Base-by-base conservation (phyloP, 2,329 filamentous ascomycete species). In the Sarocladium brachiariae region DNA sequence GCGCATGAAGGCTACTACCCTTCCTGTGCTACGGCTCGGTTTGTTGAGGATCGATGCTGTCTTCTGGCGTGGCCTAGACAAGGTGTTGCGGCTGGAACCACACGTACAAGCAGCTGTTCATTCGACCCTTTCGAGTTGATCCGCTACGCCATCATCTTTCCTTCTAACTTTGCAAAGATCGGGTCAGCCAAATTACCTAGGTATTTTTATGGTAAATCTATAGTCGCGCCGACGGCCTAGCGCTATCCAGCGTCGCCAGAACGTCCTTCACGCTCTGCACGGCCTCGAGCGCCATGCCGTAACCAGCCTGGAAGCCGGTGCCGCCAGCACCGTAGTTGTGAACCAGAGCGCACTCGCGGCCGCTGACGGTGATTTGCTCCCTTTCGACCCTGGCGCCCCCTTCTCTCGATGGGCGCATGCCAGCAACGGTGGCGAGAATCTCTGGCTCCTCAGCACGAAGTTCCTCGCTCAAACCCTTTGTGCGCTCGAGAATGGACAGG, bases 281-380 rank as follows among this genome's bases (percentile, higher is more conserved):
- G 0, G 68, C 61, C 31, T 70, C 68, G 18, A 64, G 14, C 0
- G 68, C 66, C 67, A 70, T 70, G 5, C 66, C 67, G 34, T 65
- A 70, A 4, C 68, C 67, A 3, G 71, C 70, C 48, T 74, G 71
- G 53, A 69, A 74, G 0, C 71, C 71, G 2, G 71, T 70, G 9
- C 71, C 71, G 1, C 71, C 69, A 4, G 70, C 71, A 4, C 71
- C 71, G 53, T 75, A 73, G 49, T 72, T 71, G 54, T 72, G 70
- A 3, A 72, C 64, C 10, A 69, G 41, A 0, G 53, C 50, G 1
- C 59, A 55, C 14, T 55, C 54, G 34, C 58, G 25, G 5, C 59
- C 63, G 2, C 51, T 51, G 2, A 68, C 55, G 0, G 50, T 18
- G 6, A 64, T 16, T 8, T 55, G 47, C 45, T 72, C 71, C 8